Percentiles rank a stretch among this genome's conserved stretches.
Evolutionary conservation across 768 basidiomycete genomes (phyloP).

Genomic region (Termitomyces sp.): DNA sequence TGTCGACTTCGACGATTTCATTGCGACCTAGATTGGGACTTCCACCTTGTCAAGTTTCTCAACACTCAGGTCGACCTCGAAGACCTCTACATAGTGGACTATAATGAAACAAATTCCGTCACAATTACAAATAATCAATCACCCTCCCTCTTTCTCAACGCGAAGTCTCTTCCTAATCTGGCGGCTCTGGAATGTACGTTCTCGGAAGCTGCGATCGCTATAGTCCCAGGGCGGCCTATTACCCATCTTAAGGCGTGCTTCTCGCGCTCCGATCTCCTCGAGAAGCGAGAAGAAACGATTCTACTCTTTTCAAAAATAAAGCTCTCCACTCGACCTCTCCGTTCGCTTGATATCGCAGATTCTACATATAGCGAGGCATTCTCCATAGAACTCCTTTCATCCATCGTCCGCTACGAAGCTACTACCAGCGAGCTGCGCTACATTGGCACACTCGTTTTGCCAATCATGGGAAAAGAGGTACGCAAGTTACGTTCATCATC

Average conservation of each 20-base stretch:
- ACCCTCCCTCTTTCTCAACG: slow-evolving; percentile 21
- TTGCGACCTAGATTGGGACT: slow-evolving; percentile 65
- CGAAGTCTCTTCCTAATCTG: slow-evolving; percentile 39
- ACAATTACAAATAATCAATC: slow-evolving; percentile 14
- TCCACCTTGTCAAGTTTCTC: slow-evolving; percentile 46
- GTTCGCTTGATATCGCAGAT: slow-evolving; percentile 58
- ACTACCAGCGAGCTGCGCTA: slow-evolving; percentile 42
- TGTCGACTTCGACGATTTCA: slow-evolving; percentile 59
- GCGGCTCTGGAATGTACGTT: slow-evolving; percentile 62
- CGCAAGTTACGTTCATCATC: slow-evolving; percentile 13
- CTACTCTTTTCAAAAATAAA: slow-evolving; percentile 41
- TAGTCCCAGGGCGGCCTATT: slow-evolving; percentile 55
- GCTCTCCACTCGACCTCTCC: slow-evolving; percentile 36
- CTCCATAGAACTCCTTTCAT: slow-evolving; percentile 44
- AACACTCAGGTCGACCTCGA: slow-evolving; percentile 38
- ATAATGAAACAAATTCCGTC: slow-evolving; percentile 21
- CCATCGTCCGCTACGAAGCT: slow-evolving; percentile 29
- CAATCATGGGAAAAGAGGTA: slow-evolving; percentile 51
- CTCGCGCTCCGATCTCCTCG: slow-evolving; percentile 39
- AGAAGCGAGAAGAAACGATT: slow-evolving; percentile 48
- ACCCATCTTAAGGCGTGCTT: slow-evolving; percentile 66
- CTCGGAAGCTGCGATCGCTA: slow-evolving; percentile 50
- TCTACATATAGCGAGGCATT: slow-evolving; percentile 50
- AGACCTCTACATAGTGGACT: slow-evolving; percentile 47
- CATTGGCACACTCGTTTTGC: slow-evolving; percentile 60